These are phyloP conservation scores for Alternaria solani DNA, from an alignment of 2,329 filamentous ascomycete species.

Conservation along the genomic window DNA sequence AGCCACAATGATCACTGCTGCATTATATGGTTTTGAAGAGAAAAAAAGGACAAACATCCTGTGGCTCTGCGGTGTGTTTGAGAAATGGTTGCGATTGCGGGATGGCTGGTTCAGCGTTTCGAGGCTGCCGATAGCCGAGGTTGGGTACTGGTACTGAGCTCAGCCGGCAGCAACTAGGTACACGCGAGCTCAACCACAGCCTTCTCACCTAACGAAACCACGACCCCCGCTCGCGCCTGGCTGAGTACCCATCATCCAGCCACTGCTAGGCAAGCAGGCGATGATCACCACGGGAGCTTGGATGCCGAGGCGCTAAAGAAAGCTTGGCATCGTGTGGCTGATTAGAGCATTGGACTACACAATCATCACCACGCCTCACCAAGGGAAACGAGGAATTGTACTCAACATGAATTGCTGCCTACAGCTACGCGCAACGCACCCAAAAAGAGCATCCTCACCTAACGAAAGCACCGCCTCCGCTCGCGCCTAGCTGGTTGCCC, in stretches of 20 bases:
- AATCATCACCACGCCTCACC: not conserved
- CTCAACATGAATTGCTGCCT: not conserved
- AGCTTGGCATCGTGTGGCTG: not conserved
- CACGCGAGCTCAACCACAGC: not conserved
- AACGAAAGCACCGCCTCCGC: constrained; percentile 14
- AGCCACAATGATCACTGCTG: too few species aligned
- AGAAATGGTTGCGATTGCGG: too few species aligned
- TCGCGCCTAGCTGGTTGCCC: constrained; percentile 15
- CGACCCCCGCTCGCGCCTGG: too few species aligned
- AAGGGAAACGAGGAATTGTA: too few species aligned
- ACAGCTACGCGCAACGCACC: not conserved
- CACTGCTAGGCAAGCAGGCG: not conserved
- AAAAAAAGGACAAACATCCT: too few species aligned
- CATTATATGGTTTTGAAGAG: too few species aligned
- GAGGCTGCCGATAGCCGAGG: too few species aligned
- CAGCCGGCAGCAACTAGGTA: too few species aligned
- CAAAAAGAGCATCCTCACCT: not conserved
- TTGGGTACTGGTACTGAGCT: too few species aligned
- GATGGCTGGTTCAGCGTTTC: too few species aligned
- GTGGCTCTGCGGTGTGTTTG: too few species aligned
- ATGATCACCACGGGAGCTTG: not conserved
- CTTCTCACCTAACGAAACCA: not conserved
- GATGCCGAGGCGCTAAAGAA: not conserved
- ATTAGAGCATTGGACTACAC: not conserved
- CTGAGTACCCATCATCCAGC: too few species aligned